Percentiles rank a stretch among this genome's conserved stretches.
These are phyloP conservation scores for Eimeria acervulina DNA, from an alignment of 169 alveolate species.

Conservation along the genomic window DNA sequence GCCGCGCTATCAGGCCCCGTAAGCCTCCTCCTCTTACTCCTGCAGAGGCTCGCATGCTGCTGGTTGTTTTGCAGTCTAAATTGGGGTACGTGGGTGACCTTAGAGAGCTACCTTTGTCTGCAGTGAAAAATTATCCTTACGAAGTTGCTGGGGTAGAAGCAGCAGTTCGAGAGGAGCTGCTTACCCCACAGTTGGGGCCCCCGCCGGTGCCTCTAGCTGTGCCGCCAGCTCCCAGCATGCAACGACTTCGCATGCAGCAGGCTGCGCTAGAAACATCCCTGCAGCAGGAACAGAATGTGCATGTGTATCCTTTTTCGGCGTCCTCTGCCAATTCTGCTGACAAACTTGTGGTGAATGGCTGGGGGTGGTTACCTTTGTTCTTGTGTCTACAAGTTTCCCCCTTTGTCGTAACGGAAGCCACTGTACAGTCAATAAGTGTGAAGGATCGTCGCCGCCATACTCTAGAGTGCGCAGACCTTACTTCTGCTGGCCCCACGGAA, in stretches of 20 bases:
- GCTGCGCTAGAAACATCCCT: conserved; percentile 51
- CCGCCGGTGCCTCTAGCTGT: conserved; percentile 75
- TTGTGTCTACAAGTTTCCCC: conserved; percentile 82
- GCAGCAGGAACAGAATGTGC: conserved; percentile 68
- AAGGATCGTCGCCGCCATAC: background rate
- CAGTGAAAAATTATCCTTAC: conserved; percentile 75
- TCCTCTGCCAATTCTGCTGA: conserved; percentile 73
- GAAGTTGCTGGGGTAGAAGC: conserved; percentile 70
- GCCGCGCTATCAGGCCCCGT: conserved; percentile 47
- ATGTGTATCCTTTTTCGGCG: conserved; percentile 70
- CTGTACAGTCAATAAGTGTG: conserved; percentile 52
- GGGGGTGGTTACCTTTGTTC: conserved; percentile 79
- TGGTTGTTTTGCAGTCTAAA: conserved; percentile 78
- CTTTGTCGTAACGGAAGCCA: conserved; percentile 77
- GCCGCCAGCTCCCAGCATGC: conserved; percentile 77
- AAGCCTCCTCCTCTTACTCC: conserved; percentile 37
- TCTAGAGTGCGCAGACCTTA: background rate
- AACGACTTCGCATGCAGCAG: conserved; percentile 78
- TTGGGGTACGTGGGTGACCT: conserved; percentile 83
- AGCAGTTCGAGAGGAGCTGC: conserved; percentile 21
- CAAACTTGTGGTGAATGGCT: conserved; percentile 80
- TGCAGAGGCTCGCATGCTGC: conserved; percentile 79
- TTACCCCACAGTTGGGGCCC: conserved; percentile 46
- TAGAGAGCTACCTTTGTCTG: conserved; percentile 74
- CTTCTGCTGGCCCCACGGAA: background rate